Percentiles rank a stretch among this genome's conserved stretches.
Conservation (phyloP, 352 stramenopile species). For the Peronospora belbahrii region DNA sequence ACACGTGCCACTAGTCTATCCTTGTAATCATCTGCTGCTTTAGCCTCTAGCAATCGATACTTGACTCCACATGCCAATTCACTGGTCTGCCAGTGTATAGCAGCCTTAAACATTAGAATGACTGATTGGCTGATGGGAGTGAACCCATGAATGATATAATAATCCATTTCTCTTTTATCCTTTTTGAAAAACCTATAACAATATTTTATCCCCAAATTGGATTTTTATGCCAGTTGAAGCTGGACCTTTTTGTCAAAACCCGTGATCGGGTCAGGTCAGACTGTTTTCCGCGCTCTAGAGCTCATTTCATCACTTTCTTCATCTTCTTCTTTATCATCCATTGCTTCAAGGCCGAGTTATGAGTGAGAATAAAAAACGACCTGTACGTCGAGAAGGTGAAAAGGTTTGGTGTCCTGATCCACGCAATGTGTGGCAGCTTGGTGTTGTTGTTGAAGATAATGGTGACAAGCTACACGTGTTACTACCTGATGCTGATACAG, state of each 20-base stretch:
- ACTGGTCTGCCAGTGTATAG: conserved; percentile 29
- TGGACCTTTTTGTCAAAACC: no score
- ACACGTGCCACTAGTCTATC: conserved; percentile 29
- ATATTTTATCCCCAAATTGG: no score
- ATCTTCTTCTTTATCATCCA: no score
- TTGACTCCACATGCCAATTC: conserved; percentile 30
- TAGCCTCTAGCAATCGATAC: conserved; percentile 29
- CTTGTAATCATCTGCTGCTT: conserved; percentile 24
- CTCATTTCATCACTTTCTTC: conserved; percentile 2
- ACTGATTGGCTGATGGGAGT: no score
- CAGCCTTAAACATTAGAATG: no score
- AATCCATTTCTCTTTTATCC: not conserved
- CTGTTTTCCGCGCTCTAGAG: conserved; percentile 4
- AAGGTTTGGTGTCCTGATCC: conserved; percentile 84
- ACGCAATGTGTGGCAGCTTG: conserved; percentile 82
- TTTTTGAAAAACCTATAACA: not conserved
- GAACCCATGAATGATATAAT: conserved; percentile 14
- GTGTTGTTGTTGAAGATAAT: conserved; percentile 81
- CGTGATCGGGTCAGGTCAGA: not conserved
- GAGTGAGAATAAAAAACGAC: no score
- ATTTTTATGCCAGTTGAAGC: no score
- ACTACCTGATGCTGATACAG: conserved; percentile 66
- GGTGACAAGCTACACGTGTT: conserved; percentile 79
- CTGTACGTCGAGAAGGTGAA: conserved; percentile 66
- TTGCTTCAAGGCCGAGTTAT: conserved; percentile 16